Conservation (phyloP, 805 yeast species). For the Pichia rugopelliculosa region DNA sequence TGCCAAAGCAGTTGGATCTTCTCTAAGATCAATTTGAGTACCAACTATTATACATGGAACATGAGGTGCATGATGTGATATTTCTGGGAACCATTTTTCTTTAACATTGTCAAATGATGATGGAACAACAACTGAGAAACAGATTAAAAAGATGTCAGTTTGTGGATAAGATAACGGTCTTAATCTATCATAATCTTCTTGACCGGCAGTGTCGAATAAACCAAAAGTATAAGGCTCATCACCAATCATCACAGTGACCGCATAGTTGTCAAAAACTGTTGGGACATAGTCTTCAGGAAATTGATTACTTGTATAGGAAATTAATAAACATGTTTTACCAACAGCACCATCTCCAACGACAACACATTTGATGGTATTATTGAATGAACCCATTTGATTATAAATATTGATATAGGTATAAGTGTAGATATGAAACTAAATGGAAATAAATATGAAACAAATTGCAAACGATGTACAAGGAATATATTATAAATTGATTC, state of each 20-base stretch:
- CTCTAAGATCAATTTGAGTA: conserved; percentile 91
- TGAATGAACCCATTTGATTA: conserved; percentile 12
- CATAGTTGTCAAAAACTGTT: conserved; percentile 94
- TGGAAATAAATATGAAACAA: not conserved
- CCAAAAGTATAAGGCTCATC: conserved; percentile 97
- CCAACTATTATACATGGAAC: conserved; percentile 97
- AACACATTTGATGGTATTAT: conserved; percentile 71
- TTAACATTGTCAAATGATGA: conserved; percentile 95
- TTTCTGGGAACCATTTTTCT: conserved; percentile 99
- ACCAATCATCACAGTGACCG: conserved; percentile 92
- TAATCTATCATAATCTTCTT: conserved; percentile 96
- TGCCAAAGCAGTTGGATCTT: conserved; percentile 84
- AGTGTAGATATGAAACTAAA: not conserved
- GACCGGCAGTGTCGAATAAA: conserved; percentile 98
- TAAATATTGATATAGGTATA: not conserved
- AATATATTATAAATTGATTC: not conserved
- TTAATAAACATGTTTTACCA: conserved; percentile 92
- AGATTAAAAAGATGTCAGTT: conserved; percentile 91
- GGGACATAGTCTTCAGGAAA: conserved; percentile 98
- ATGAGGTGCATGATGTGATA: conserved; percentile 90
- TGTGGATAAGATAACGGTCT: conserved; percentile 96
- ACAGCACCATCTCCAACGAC: conserved; percentile 99
- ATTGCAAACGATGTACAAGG: not conserved
- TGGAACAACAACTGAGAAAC: conserved; percentile 95
- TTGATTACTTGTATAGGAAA: conserved; percentile 93